Evolutionary conservation across 1,284 basidiomycete genomes (phyloP), one percentile per base, ranked within the genome.

Genomic region (Fomitopsis betulina): DNA sequence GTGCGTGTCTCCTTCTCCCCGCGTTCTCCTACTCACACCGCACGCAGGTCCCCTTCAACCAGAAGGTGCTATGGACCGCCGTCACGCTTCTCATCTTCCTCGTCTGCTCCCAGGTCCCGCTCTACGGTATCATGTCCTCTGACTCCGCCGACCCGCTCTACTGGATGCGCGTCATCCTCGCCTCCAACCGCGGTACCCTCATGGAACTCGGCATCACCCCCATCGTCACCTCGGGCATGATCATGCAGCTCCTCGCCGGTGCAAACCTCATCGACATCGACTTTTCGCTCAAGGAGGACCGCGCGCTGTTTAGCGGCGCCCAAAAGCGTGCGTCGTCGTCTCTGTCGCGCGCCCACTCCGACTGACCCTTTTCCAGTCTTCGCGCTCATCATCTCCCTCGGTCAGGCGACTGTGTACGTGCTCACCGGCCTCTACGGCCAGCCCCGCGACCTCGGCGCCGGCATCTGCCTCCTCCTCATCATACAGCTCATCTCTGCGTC

Each of bases 191-290:
- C 64, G 96, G 96, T 66, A 99, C 96, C 1, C 88, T 99, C 62
- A 99, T 98, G 96, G 96, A 99, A 77, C 87, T 99, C 60, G 96
- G 97, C 68, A 98, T 98, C 69, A 96, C 89, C 50, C 96, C 97
- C 58, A 97, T 98, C 73, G 88, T 99, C 70, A 99, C 96, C 13
- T 92, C 89, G 45, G 96, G 96, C 68, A 99, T 98, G 96, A 98
- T 98, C 77, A 98, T 99, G 93, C 96, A 99, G 77, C 87, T 99
- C 53, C 84, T 99, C 62, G 96, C 96, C 19, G 96, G 96, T 60
- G 96, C 97, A 54, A 98, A 96, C 76, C 81, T 99, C 68, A 92
- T 99, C 71, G 96, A 99, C 63, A 93, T 99, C 67, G 96, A 99
- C 79, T 98, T 98, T 73, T 88, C 87, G 63, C 78, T 99, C 71